Percentiles rank a stretch among this genome's conserved stretches.
Conservation (phyloP, 139 green algal species). For the Ettlia oleoabundans region DNA sequence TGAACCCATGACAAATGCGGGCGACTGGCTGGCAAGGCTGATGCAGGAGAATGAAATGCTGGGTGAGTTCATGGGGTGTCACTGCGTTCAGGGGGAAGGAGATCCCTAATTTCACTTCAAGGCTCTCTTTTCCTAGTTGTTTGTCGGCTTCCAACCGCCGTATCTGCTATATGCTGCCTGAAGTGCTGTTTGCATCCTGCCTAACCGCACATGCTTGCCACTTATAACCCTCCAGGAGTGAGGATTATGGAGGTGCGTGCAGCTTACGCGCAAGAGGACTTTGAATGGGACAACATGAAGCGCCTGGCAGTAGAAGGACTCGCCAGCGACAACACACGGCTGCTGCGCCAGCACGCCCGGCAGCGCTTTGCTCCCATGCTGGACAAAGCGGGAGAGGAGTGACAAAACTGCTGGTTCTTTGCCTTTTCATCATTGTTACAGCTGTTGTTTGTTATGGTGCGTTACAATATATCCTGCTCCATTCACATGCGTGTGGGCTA, state of each 20-base stretch:
- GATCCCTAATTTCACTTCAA: no score
- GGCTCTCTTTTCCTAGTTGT: no score
- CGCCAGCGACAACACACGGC: slow-evolving; percentile 53
- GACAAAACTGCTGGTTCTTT: no score
- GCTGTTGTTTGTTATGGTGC: no score
- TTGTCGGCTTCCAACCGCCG: no score
- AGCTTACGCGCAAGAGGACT: slow-evolving; percentile 77
- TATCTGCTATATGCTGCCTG: no score
- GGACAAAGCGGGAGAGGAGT: neutral
- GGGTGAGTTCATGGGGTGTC: slow-evolving; percentile 7
- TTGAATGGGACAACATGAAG: slow-evolving; percentile 82
- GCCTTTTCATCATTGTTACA: no score
- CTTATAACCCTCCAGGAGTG: no score
- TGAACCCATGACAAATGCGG: slow-evolving; percentile 25
- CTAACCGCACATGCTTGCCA: neutral
- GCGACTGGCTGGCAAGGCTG: slow-evolving; percentile 41
- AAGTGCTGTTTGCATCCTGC: neutral
- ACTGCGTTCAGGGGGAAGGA: neutral
- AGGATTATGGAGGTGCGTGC: slow-evolving; percentile 81
- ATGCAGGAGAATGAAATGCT: slow-evolving; percentile 45
- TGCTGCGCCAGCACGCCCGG: slow-evolving; percentile 58
- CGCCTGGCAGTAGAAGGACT: slow-evolving; percentile 51
- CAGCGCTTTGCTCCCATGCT: slow-evolving; percentile 29
- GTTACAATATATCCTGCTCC: no score
- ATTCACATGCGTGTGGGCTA: no score